Base-by-base conservation (phyloP, 225 moss, liverwort and hornwort genomes). In the Sphagnum contortum region DNA sequence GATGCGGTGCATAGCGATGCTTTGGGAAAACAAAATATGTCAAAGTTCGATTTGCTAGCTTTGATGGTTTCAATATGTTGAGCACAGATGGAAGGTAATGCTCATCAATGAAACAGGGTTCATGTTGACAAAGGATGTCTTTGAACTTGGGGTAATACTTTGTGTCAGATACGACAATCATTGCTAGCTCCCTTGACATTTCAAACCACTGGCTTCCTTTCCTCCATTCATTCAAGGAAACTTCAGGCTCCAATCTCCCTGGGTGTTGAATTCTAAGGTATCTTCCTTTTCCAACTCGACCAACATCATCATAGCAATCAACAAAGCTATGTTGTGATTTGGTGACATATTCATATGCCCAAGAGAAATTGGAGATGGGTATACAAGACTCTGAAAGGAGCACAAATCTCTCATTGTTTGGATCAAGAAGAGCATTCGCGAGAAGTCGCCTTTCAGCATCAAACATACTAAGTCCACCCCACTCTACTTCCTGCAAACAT, bases 121-220 rank as follows among this genome's bases (percentile, higher is more conserved):
- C 29, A 2, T 48, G 29, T 50, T 12, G 44, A 14, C 83, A 83
- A 57, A 83, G 5, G 0, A 75, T 3, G 9, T 49, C 2, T 56
- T 77, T 72, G 57, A 48, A 83, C 68, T 83, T 80, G 10, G 70
- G 46, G 60, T 77, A 83, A 60, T 80, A 83, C 60, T 60, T 72
- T 4, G 47, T 52, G 64, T 83, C 83, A 6, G 68, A 47, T 51
- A 83, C 72, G 48, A 83, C 77, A 51, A 68, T 10, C 48, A 66
- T 44, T 4, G 72, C 80, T 44, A 83, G 47, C 3, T 52, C 66
- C 1, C 83, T 74, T 5, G 83, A 72, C 60, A 83, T 68, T 70
- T 80, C 80, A 63, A 80, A 80, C 83, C 83, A 83, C 65, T 83
- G 72, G 68, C 80, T 80, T 2, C 83, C 83, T 68, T 83, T 83